Percentiles rank a stretch among this genome's conserved stretches.
These are phyloP conservation scores for Cyberlindnera euphorbiiphila DNA, from an alignment of 805 yeast genomes.

Conservation along the genomic window DNA sequence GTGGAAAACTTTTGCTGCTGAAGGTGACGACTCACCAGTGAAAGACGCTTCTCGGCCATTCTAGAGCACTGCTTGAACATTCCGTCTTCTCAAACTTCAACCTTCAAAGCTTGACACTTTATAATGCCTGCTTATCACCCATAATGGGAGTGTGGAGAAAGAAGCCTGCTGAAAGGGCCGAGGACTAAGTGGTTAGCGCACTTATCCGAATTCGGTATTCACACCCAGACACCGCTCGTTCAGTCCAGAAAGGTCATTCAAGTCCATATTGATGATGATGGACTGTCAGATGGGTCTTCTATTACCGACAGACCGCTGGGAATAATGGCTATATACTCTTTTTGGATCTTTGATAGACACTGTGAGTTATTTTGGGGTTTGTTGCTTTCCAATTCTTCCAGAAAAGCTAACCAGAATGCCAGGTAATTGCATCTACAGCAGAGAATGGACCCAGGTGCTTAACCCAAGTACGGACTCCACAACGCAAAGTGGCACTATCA, in stretches of 20 bases:
- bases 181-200: no score
- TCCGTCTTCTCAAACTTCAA: no score
- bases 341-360: constrained; percentile 90
- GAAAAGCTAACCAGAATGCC: background rate
- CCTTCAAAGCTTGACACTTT: no score
- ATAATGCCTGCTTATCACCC: no score
- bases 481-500: constrained; percentile 35
- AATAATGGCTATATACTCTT: constrained; percentile 71
- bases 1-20: constrained; percentile 26
- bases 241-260: no score
- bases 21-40: constrained; percentile 1
- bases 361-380: constrained; percentile 55
- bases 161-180: no score
- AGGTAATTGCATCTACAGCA: constrained; percentile 73
- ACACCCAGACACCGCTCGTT: constrained; percentile 13
- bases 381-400: no score
- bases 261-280: no score
- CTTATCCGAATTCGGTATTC: background rate
- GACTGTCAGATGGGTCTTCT: no score
- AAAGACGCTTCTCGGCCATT: constrained; percentile 9
- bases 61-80: constrained; percentile 2
- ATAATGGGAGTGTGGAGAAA: constrained; percentile 1
- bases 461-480: constrained; percentile 13
- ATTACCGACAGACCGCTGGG: no score
- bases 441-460: constrained; percentile 56